Evolutionary conservation across 139 green algal species (phyloP).

Genomic region (Asterochloris erici): DNA sequence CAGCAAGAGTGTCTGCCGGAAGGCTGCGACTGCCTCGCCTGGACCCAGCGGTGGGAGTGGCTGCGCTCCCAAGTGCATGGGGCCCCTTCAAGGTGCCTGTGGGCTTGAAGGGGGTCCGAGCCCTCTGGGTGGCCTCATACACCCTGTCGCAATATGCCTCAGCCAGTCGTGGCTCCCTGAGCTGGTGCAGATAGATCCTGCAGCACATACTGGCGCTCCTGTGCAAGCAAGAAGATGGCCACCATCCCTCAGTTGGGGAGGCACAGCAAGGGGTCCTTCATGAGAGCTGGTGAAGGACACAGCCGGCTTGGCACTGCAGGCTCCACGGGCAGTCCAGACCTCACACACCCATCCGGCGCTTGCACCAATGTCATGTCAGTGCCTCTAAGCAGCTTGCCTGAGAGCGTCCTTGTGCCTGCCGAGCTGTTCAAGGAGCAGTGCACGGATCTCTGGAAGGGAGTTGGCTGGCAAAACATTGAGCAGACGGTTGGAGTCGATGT

Average conservation of each 20-base stretch:
- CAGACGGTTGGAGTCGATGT: slow-evolving; percentile 65
- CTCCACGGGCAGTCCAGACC: too few relatives aligned
- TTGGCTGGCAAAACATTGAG: slow-evolving; percentile 56
- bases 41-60: background rate
- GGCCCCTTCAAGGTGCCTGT: slow-evolving; percentile 2
- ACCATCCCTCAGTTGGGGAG: background rate
- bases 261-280: background rate
- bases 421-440: slow-evolving; percentile 75
- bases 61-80: too few relatives aligned
- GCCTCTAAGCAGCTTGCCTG: slow-evolving; percentile 2
- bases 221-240: background rate
- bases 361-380: too few relatives aligned
- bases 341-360: background rate
- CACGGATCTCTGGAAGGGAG: slow-evolving; percentile 66
- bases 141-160: slow-evolving; percentile 76
- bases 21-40: too few relatives aligned
- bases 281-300: too few relatives aligned
- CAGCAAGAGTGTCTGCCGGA: background rate
- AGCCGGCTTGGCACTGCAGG: too few relatives aligned
- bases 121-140: slow-evolving; percentile 23
- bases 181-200: slow-evolving; percentile 60
- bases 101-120: background rate
- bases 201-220: background rate
- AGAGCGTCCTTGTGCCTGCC: slow-evolving; percentile 70
- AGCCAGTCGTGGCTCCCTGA: slow-evolving; percentile 45